Base-by-base conservation (phyloP, 306 rosid species). In the Erythrophleum fordii region DNA sequence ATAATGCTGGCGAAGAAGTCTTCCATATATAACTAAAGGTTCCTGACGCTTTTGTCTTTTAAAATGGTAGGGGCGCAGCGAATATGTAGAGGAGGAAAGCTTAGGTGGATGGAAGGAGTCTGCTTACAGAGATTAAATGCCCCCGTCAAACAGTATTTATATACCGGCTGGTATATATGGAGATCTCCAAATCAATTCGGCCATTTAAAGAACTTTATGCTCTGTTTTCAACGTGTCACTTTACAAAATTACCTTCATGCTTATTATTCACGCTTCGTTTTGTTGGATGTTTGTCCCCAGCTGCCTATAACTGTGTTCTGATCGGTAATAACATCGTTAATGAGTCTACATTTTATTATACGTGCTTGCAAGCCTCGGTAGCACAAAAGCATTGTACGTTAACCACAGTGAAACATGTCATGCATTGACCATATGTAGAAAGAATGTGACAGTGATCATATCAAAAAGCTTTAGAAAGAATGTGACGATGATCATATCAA, bases 51-150 rank as follows among this genome's bases (percentile, higher is more conserved):
- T 42, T 11, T 39, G 2, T 39, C 5, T 20, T 55, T n/a, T 18
- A 16, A 4, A 18, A 18, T 55, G 11, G 64, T 73, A 83, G 86
- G 25, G 5, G 25, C 51, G 68, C 26, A 20, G 68, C 0, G 77
- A 74, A 23, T 76, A 69, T 7, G 56, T 6, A 8, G 56, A 42
- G 18, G 73, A 69, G 37, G 55, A 88, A 72, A 79, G 72, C 80
- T 61, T 76, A 23, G 94, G 94, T 44, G 98, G 98, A 56, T 93
- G 94, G 94, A 91, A 89, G 52, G 80, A 91, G 45, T 93, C 98
- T 13, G 7, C 80, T 8, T 71, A 66, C 49, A 17, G 56, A 83
- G 16, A 75, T 48, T 66, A 14, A 80, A 8, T 46, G 37, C 0
- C 16, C 25, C 25, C 8, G 59, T 23, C 61, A 55, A 55, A 25